A percentile compares a stretch with the other conserved stretches of the same genome.
Evolutionary conservation across 1,139 yeast genomes (phyloP).

Genomic region (Suhomyces taliae): DNA sequence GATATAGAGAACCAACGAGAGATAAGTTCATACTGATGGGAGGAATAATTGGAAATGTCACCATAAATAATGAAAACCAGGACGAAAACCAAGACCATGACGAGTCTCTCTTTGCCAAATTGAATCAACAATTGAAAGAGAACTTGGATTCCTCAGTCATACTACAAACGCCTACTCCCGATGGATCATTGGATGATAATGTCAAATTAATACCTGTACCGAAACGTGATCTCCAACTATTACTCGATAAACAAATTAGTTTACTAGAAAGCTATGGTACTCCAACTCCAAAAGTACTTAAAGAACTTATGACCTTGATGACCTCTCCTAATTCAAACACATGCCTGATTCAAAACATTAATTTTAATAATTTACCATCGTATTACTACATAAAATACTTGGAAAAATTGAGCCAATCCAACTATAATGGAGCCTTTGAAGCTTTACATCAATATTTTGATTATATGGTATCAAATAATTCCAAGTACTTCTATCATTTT

Average conservation of each 20-base stretch:
- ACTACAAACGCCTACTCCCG: background rate
- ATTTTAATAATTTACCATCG: slow-evolving; percentile 55
- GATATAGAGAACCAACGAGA: slow-evolving; percentile 46
- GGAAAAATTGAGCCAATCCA: slow-evolving; percentile 58
- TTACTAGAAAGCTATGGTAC: slow-evolving; percentile 56
- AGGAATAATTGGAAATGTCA: slow-evolving; percentile 14
- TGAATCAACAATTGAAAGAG: slow-evolving; percentile 24
- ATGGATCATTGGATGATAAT: background rate
- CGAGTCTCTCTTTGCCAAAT: slow-evolving; percentile 19
- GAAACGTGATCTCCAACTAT: slow-evolving; percentile 50
- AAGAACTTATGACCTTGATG: slow-evolving; percentile 47
- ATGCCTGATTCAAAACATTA: slow-evolving; percentile 44
- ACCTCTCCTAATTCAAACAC: slow-evolving; percentile 42
- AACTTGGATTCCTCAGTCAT: slow-evolving; percentile 16
- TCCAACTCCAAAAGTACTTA: slow-evolving; percentile 48
- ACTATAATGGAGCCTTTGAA: slow-evolving; percentile 73
- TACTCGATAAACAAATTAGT: slow-evolving; percentile 58
- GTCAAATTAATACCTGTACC: slow-evolving; percentile 39
- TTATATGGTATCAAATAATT: slow-evolving; percentile 73
- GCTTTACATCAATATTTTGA: slow-evolving; percentile 81
- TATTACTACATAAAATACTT: slow-evolving; percentile 65
- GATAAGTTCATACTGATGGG: slow-evolving; percentile 21
- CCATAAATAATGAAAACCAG: slow-evolving; percentile 1
- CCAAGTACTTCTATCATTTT: slow-evolving; percentile 71
- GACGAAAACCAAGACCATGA: slow-evolving; percentile 8